Percentiles rank a stretch among this genome's conserved stretches.
Conservation (phyloP, 2,329 filamentous ascomycete species). For the Annulohypoxylon truncatum region DNA sequence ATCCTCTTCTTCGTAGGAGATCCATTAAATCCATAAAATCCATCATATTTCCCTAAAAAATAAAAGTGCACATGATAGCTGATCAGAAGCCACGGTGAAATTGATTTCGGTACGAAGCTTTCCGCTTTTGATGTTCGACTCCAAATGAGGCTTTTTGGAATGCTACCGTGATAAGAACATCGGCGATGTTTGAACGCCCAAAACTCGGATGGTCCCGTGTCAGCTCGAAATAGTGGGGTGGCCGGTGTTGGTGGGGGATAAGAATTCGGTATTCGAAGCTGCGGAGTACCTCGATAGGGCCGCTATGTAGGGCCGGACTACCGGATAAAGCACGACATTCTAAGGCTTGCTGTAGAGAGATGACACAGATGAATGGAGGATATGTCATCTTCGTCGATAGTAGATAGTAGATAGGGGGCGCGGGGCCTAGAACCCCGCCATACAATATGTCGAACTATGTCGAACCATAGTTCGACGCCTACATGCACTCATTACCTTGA, state of each 20-base stretch:
- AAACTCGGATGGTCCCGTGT: slow-evolving; percentile 8
- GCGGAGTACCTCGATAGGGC: slow-evolving; percentile 28
- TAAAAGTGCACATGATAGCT: not conserved
- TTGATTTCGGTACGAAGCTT: not conserved
- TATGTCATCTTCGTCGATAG: not conserved
- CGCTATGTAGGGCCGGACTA: slow-evolving; percentile 25
- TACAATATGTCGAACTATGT: slow-evolving; percentile 5
- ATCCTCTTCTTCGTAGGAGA: not conserved
- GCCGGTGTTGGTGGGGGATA: slow-evolving; percentile 14
- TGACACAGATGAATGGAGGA: not conserved
- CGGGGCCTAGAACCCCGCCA: slow-evolving; percentile 31
- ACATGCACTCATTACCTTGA: not conserved
- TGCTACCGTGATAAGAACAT: slow-evolving; percentile 7
- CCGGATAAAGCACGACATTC: slow-evolving; percentile 20
- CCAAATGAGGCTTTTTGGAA: slow-evolving; percentile 16
- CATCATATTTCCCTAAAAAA: not conserved
- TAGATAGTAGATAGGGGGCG: slow-evolving; percentile 17
- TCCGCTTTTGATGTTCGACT: not conserved
- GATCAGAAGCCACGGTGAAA: not conserved
- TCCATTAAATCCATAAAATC: not conserved
- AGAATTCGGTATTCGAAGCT: slow-evolving; percentile 7
- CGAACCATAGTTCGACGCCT: slow-evolving; percentile 16
- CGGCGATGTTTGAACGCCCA: not conserved
- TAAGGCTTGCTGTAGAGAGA: not conserved
- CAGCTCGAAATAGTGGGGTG: slow-evolving; percentile 8